Base-by-base conservation (phyloP, 2,329 filamentous ascomycete species). In the Trichoderma asperellum region DNA sequence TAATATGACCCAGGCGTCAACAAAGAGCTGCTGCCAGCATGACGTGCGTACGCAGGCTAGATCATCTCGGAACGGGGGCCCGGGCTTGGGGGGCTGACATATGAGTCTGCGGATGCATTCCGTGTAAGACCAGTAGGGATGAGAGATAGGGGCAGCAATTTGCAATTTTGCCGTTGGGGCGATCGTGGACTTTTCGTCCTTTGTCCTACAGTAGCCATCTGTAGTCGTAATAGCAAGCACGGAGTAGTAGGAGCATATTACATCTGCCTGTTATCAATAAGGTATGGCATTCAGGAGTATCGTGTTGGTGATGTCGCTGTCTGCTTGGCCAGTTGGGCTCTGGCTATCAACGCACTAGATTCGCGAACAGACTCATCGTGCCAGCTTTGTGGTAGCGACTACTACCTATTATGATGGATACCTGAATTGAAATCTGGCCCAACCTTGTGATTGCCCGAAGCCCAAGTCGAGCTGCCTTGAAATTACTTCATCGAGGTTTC, bases 11-110 rank as follows among this genome's bases (percentile, higher is more conserved):
- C 7, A 47, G 43, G 43, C n/a, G 7, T 56, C 57, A 40, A 29
- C 11, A 18, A 61, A 49, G 37, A 61, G 58, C 40, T 49, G 60
- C 60, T 52, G 43, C 27, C 47, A 47, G 29, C 61, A 53, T 64
- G 61, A 64, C 49, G 47, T 64, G 61, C 47, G 61, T 64, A 49
- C 47, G 49, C 32, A 62, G 43, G 29, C 49, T 27, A 52, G 47
- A 64, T 64, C 61, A 64, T 64, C 61, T 56, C 49, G 49, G 61
- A 40, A 64, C 61, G 16, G 49, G 59, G 49, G 61, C 34, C 61
- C 47, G 61, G 34, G 49, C 49, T 32, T 56, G 49, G 49, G 49
- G 49, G 49, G 61, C 49, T 53, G 61, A 64, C 49, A 64, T 43
- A 34, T 64, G 61, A 64, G 61, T 37, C 47, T 55, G 61, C 61